Evolutionary conservation across 306 rosid genomes (phyloP).

Genomic region (Cicer bijugum): DNA sequence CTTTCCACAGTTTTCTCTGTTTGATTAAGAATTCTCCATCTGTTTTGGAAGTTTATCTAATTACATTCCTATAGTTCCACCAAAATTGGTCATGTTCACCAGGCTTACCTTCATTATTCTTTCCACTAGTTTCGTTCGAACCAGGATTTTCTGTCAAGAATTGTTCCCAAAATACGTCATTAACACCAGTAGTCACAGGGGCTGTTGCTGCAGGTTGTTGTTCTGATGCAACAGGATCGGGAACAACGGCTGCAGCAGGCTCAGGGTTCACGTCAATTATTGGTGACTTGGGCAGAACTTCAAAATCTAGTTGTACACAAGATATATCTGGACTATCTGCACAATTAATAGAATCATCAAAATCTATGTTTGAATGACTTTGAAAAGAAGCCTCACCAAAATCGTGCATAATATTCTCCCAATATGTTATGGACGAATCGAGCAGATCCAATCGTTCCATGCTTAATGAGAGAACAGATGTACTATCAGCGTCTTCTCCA

Average conservation of each 20-base stretch:
- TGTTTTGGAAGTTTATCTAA: conserved; percentile 62
- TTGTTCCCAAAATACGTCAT: conserved; percentile 81
- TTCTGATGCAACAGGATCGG: conserved; percentile 47
- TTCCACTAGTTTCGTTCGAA: conserved; percentile 53
- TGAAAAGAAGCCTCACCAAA: conserved; percentile 36
- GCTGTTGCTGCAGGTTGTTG: conserved; percentile 49
- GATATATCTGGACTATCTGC: conserved; percentile 57
- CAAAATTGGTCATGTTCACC: conserved; percentile 54
- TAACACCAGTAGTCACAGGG: conserved; percentile 54
- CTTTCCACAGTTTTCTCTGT: conserved; percentile 50
- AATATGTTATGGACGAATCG: conserved; percentile 63
- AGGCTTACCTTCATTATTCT: conserved; percentile 52
- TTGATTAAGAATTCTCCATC: conserved; percentile 72
- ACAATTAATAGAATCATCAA: conserved; percentile 60
- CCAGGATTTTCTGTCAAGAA: conserved; percentile 90
- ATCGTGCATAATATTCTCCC: conserved; percentile 63
- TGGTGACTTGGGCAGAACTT: conserved; percentile 55
- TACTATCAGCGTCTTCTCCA: conserved; percentile 44
- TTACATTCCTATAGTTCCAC: conserved; percentile 70
- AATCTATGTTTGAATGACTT: conserved; percentile 53
- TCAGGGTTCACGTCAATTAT: conserved; percentile 68
- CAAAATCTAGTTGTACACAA: conserved; percentile 54
- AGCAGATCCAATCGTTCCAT: conserved; percentile 59
- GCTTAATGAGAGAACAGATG: conserved; percentile 35
- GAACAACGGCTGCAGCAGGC: conserved; percentile 51